Base-by-base conservation (phyloP, 768 basidiomycete genomes). In the Leccinum subgranulosum region DNA sequence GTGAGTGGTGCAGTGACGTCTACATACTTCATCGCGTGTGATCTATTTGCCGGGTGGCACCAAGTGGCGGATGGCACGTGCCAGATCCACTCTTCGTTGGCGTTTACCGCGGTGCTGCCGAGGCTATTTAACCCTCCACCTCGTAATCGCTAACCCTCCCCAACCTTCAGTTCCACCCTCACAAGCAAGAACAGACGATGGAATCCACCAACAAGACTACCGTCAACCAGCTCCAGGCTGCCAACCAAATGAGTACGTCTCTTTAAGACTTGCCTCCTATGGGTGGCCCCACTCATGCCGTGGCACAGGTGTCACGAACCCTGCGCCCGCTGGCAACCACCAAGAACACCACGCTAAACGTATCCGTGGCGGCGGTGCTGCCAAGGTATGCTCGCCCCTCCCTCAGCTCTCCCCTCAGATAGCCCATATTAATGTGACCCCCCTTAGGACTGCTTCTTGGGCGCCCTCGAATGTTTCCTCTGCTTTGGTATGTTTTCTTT, bases 301-400 rank as follows among this genome's bases (percentile, higher is more conserved):
- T n/a, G 36, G 3, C 36, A 3, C 53, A 85, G 84, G 74, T 62
- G 75, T 76, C 6, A 77, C 80, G 74, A 79, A 75, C 68, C 77
- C 78, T 15, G 72, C 77, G 21, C 68, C 77, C 21, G 66, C 73
- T 9, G 72, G 76, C 51, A 74, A 77, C 55, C 75, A 80, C 56
- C 74, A 73, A 58, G 73, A 75, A 48, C 69, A 78, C 57, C 74
- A 74, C 45, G 81, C 84, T 5, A 77, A 76, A 54, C 84, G 87
- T 58, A 68, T 90, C 50, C 84, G 88, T 55, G 88, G 88, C 58
- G 88, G 84, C 65, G 88, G 87, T 59, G 87, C 82, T 48, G 87
- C 66, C 29, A 87, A 82, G 80, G 87, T 86, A 57, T 53, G 61
- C 56, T 9, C 36, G 2, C 17, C 36, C 36, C 3, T n/a, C 8